Evolutionary conservation across 2,329 filamentous ascomycete species (phyloP).

Genomic region (Onygena corvina): DNA sequence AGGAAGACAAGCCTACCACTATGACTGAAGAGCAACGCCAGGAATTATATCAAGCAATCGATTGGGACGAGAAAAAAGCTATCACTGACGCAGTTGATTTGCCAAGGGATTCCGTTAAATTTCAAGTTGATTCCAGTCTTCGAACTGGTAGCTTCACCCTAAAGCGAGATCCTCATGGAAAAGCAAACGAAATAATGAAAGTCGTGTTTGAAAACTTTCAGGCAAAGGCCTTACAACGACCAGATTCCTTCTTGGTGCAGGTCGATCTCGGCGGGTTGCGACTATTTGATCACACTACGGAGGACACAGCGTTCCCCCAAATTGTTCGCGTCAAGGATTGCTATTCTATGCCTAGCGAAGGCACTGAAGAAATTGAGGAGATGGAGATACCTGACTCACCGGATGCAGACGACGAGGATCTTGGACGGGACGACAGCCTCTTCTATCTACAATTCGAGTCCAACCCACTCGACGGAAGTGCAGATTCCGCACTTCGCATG

Average conservation of each 20-base stretch:
- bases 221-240: slow-evolving; percentile 76
- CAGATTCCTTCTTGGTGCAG: slow-evolving; percentile 80
- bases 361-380: slow-evolving; percentile 34
- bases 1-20: slow-evolving; percentile 61
- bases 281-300: slow-evolving; percentile 90
- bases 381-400: slow-evolving; percentile 31
- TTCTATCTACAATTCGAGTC: slow-evolving; percentile 90
- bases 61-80: slow-evolving; percentile 93
- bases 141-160: slow-evolving; percentile 93
- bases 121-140: slow-evolving; percentile 86
- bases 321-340: slow-evolving; percentile 93
- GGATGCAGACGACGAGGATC: slow-evolving; percentile 32
- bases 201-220: slow-evolving; percentile 91
- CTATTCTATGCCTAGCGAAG: slow-evolving; percentile 39
- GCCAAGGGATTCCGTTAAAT: slow-evolving; percentile 80
- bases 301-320: slow-evolving; percentile 80
- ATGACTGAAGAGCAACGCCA: slow-evolving; percentile 95
- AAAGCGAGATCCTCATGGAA: slow-evolving; percentile 69
- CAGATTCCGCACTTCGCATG: slow-evolving; percentile 78
- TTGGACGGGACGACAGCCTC: slow-evolving; percentile 57
- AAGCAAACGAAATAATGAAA: slow-evolving; percentile 68
- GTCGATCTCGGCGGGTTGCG: slow-evolving; percentile 84
- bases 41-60: slow-evolving; percentile 92
- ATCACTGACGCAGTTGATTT: slow-evolving; percentile 78
- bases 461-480: slow-evolving; percentile 83